Base-by-base conservation (phyloP, 306 rosid genomes). In the Arachis stenosperma region DNA sequence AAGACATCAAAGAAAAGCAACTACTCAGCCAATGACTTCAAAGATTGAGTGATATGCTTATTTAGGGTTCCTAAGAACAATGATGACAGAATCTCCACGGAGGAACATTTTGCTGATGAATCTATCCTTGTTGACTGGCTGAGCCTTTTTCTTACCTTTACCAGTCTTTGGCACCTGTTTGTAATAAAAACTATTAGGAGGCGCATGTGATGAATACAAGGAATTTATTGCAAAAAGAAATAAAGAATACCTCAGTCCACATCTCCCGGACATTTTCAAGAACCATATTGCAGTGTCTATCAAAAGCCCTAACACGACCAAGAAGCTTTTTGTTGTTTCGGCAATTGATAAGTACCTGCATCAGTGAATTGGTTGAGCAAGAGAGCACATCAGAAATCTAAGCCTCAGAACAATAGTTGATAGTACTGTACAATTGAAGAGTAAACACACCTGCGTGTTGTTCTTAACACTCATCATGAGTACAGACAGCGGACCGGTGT, bases 381-480 rank as follows among this genome's bases (percentile, higher is more conserved):
- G 60, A 36, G 14, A 1, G 30, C 43, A 56, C 11, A 17, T 33
- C 1, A 64, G 40, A 17, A 22, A 61, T 5, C 2, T n/a, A 1
- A 3, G 27, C 1, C 43, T 6, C 15, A 10, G 50, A 69, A 17
- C 3, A 33, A 33, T 33, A 33, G 37, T 33, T 30, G 39, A 29
- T 6, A 7, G 39, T 13, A 5, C 36, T 17, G 3, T 14, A 0
- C 1, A 15, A 47, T 33, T 0, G 2, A 47, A 71, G 9, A 50
- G 44, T 15, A 56, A 55, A 61, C 46, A 71, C 75, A 91, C 98
- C 96, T 91, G 98, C 0, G 96, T 91, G 39, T 89, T 89, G 64
- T 93, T 93, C 73, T 89, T 93, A 13, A 93, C 98, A 82, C 97
- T 93, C 96, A 91, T 88, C 97, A 86, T 89, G 12, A 94, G 96